Evolutionary conservation across 2,329 filamentous ascomycete species (phyloP).

Genomic region (Paraphaeosphaeria minitans): DNA sequence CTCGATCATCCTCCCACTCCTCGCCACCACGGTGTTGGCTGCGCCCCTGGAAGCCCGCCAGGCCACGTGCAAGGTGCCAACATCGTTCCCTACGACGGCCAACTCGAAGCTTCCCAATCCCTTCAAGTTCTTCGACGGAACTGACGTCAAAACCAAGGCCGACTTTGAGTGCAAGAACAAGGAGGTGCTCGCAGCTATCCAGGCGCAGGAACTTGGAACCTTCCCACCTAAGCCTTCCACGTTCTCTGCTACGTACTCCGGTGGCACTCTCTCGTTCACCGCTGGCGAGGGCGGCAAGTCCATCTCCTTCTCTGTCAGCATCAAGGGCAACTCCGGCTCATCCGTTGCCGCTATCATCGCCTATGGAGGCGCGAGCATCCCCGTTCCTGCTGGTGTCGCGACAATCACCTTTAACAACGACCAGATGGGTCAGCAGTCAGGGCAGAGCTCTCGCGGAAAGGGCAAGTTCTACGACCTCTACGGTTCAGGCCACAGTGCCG

Average conservation of each 20-base stretch:
- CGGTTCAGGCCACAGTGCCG: conserved; percentile 60
- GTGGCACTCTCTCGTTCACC: conserved; percentile 42
- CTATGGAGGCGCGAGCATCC: conserved; percentile 61
- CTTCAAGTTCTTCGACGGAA: conserved; percentile 47
- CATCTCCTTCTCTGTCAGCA: conserved; percentile 44
- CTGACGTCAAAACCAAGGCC: conserved; percentile 39
- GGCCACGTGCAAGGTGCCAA: conserved; percentile 36
- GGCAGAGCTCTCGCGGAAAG: conserved; percentile 55
- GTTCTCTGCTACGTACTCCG: conserved; percentile 40
- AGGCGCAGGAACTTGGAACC: conserved; percentile 46
- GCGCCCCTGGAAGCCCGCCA: conserved; percentile 40
- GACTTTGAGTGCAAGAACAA: conserved; percentile 46
- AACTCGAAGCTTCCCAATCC: conserved; percentile 46
- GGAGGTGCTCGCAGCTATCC: conserved; percentile 43
- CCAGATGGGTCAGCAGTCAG: conserved; percentile 58
- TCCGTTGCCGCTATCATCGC: conserved; percentile 64
- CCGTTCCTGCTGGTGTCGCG: conserved; percentile 60
- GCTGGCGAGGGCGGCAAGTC: conserved; percentile 42
- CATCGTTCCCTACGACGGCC: conserved; percentile 34
- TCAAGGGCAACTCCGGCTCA: conserved; percentile 49
- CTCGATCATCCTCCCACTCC: conserved; percentile 35
- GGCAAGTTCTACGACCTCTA: conserved; percentile 66
- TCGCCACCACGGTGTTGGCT: conserved; percentile 37
- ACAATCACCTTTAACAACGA: conserved; percentile 66
- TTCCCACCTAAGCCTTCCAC: conserved; percentile 44